A percentile compares a stretch with the other conserved stretches of the same genome.
Evolutionary conservation across 495 filamentous ascomycete species (phyloP).

Genomic region (Pyrenula aspistea): DNA sequence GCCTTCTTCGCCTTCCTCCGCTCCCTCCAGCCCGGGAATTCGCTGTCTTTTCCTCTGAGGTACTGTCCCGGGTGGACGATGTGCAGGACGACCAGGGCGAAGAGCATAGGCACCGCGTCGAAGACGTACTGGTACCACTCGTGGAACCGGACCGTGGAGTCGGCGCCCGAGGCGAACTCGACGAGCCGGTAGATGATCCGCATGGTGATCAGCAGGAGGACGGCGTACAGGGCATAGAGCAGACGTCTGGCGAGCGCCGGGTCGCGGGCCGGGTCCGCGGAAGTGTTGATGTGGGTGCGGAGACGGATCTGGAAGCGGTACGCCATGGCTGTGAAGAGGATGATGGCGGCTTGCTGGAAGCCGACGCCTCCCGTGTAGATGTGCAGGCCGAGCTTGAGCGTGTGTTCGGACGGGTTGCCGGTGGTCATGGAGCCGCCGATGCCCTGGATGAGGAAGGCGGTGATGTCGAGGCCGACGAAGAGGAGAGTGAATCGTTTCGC

Average conservation of each 20-base stretch:
- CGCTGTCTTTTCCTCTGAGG: conserved; percentile 24
- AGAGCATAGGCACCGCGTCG: conserved; percentile 46
- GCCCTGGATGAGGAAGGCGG: conserved; percentile 50
- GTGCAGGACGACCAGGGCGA: conserved; percentile 32
- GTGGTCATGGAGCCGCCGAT: conserved; percentile 35
- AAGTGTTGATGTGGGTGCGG: conserved; percentile 2
- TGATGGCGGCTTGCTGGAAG: conserved; percentile 46
- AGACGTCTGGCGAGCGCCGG: conserved; percentile 14
- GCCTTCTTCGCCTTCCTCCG: background rate
- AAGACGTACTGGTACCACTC: conserved; percentile 44
- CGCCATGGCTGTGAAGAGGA: conserved; percentile 34
- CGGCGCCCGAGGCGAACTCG: conserved; percentile 35
- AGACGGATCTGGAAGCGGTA: conserved; percentile 31
- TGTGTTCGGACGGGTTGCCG: conserved; percentile 6
- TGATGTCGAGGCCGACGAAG: conserved; percentile 53
- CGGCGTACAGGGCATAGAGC: conserved; percentile 37
- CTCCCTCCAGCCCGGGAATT: background rate
- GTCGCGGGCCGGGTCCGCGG: background rate
- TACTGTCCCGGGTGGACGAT: conserved; percentile 40
- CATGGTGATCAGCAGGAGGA: conserved; percentile 37
- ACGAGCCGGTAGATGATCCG: conserved; percentile 49
- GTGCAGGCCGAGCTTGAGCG: conserved; percentile 32
- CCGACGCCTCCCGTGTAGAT: conserved; percentile 52
- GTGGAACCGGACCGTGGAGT: conserved; percentile 33
- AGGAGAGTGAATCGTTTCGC: conserved; percentile 34